Base-by-base conservation (phyloP, 2,329 filamentous ascomycete species). In the Nemania serpens region DNA sequence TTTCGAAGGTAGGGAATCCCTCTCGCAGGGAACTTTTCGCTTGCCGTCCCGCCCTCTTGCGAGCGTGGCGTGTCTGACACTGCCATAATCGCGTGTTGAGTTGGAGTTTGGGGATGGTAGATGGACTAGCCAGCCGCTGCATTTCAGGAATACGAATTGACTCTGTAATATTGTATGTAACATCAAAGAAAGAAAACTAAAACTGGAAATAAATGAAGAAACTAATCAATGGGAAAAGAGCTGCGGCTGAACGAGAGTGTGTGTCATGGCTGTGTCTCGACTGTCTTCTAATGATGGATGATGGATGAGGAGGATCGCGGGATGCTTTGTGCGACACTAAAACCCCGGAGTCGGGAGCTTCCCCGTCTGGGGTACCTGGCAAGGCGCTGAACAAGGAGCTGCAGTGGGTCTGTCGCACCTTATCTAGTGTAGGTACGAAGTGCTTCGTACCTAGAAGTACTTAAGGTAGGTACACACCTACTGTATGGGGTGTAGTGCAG, bases 1-100 rank as follows among this genome's bases (percentile, higher is more conserved):
- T 72, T 22, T 79, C 69, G 62, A 79, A 20, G 37, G 29, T 29
- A 15, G 59, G 41, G 34, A 34, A 13, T 17, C 39, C 1, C 41
- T 51, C 51, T 58, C 60, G 45, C 52, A 65, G 60, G 53, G 69
- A 63, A 69, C 65, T 45, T 51, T 20, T 17, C 67, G 5, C 34
- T 18, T 10, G 1, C 7, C 45, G 20, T 37, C 39, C 61, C 15
- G 13, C n/a, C 12, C 22, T 47, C 5, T 1, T 15, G 5, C 49
- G 48, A 12, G 45, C 3, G 37, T 54, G 43, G 47, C 63, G 64
- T 34, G 60, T 50, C 54, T 61, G 64, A 37, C 48, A 42, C 37
- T 52, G 48, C 52, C 61, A 55, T 11, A 57, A 41, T 29, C 47
- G 59, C 34, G 33, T 62, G 54, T 36, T 64, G 22, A 33, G 20